phyloP scores from a whole-genome alignment of 306 rosid genomes.

The peach (Prunus persica) region Prunus_persica_NCBIv2 NC_034013.1:14547001-14547500 shows the following conservation, averaged over 20 bases:
- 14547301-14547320: constrained; percentile 39
- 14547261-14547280: too few species aligned
- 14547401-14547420: constrained; percentile 24
- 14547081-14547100: constrained; percentile 14
- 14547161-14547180: neutral
- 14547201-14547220: constrained; percentile 35
- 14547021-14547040: constrained; percentile 26
- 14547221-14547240: constrained; percentile 18
- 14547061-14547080: constrained; percentile 6
- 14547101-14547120: constrained; percentile 3
- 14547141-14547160: neutral
- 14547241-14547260: constrained; percentile 11
- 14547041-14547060: neutral
- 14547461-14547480: constrained; percentile 28
- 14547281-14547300: constrained; percentile 14
- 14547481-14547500: neutral
- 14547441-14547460: constrained; percentile 53
- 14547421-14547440: constrained; percentile 30
- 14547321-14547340: constrained; percentile 33
- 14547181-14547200: constrained; percentile 4
- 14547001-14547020: constrained; percentile 23
- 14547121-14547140: constrained; percentile 1
- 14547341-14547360: constrained; percentile 10
- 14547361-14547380: constrained; percentile 20
- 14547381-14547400: constrained; percentile 32